These are phyloP conservation scores for Malassezia sympodialis DNA, from an alignment of 1,284 basidiomycete genomes.

Conservation along the genomic window DNA sequence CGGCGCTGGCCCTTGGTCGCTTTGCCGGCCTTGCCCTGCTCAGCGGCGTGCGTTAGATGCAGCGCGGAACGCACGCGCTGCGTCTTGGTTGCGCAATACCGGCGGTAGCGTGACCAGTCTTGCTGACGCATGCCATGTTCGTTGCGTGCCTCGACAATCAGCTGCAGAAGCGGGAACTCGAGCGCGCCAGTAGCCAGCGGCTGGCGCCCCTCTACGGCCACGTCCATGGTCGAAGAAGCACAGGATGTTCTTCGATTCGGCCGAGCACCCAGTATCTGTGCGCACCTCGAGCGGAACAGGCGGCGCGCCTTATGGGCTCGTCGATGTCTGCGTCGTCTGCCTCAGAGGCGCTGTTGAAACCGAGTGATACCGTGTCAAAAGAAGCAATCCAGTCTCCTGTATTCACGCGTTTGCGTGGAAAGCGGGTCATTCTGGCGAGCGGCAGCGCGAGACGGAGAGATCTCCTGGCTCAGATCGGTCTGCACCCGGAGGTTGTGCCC, in stretches of 20 bases:
- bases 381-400: slow-evolving; percentile 34
- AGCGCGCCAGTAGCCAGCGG: slow-evolving; percentile 17
- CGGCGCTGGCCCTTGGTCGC: slow-evolving; percentile 6
- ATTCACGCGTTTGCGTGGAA: slow-evolving; percentile 35
- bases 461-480: slow-evolving; percentile 52
- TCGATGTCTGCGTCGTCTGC: neutral
- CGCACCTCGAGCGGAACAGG: neutral
- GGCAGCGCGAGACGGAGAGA: slow-evolving; percentile 36
- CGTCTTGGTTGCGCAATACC: slow-evolving; percentile 78
- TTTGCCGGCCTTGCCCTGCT: slow-evolving; percentile 10
- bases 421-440: slow-evolving; percentile 37
- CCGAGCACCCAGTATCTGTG: slow-evolving; percentile 2
- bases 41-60: slow-evolving; percentile 61
- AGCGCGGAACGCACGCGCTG: slow-evolving; percentile 74
- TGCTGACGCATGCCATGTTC: slow-evolving; percentile 82
- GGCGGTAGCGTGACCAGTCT: slow-evolving; percentile 73
- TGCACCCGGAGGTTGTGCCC: slow-evolving; percentile 74
- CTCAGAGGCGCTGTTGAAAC: neutral
- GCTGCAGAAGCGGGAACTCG: slow-evolving; percentile 58
- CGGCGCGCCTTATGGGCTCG: slow-evolving; percentile 2
- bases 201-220: slow-evolving; percentile 4
- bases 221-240: slow-evolving; percentile 10
- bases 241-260: slow-evolving; percentile 6
- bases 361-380: slow-evolving; percentile 20
- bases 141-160: slow-evolving; percentile 77